phyloP scores from a whole-genome alignment of 2,329 filamentous ascomycete species.

The Lachnellula hyalina region DNA sequence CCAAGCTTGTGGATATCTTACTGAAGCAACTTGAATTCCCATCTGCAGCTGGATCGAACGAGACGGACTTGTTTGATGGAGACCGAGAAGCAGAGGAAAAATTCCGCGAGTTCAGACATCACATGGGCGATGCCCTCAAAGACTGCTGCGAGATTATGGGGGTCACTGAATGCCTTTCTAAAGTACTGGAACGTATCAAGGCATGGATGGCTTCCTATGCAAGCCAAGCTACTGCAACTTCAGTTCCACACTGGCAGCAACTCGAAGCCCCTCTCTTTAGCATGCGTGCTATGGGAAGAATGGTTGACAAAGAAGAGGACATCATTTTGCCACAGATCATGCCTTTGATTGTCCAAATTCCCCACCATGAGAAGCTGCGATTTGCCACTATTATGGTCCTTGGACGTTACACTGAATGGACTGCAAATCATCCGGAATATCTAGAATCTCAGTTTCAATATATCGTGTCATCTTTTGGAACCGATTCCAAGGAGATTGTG shows the following conservation, averaged over 20 bases:
- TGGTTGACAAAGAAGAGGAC: conserved; percentile 86
- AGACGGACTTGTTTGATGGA: conserved; percentile 86
- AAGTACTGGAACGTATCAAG: conserved; percentile 82
- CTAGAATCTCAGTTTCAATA: conserved; percentile 91
- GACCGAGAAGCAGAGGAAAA: conserved; percentile 95
- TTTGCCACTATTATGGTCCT: conserved; percentile 98
- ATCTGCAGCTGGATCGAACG: conserved; percentile 60
- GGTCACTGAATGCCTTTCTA: conserved; percentile 82
- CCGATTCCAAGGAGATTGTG: conserved; percentile 83
- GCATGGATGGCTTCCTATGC: conserved; percentile 82
- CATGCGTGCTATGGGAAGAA: conserved; percentile 91
- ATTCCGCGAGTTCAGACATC: conserved; percentile 92
- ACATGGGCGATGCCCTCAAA: conserved; percentile 97
- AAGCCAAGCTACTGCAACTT: conserved; percentile 62
- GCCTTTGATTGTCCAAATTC: conserved; percentile 88
- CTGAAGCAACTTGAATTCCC: conserved; percentile 88
- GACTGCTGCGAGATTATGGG: conserved; percentile 96
- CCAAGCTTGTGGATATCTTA: conserved; percentile 87
- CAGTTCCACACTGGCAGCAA: conserved; percentile 92
- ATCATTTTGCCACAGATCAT: conserved; percentile 88
- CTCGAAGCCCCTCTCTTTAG: conserved; percentile 93
- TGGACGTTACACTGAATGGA: conserved; percentile 97
- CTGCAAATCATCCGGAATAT: conserved; percentile 85
- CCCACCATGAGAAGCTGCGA: conserved; percentile 93
- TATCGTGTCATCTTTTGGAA: conserved; percentile 88